Conservation (phyloP, 768 basidiomycete genomes). For the Termitomyces sp. region DNA sequence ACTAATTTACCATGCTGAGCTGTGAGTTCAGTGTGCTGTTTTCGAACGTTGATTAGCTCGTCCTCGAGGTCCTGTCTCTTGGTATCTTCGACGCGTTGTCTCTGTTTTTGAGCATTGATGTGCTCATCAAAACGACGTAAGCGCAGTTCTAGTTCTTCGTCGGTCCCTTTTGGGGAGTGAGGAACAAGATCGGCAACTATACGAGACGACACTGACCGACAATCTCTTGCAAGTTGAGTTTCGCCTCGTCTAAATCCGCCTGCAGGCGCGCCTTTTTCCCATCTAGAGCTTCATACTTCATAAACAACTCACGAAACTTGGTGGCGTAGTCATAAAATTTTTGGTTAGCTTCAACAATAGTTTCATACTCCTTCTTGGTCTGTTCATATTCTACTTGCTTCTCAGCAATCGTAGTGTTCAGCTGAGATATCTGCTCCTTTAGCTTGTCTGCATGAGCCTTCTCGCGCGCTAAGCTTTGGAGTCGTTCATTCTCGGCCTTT, state of each 20-base stretch:
- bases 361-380: constrained; percentile 59
- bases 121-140: constrained; percentile 56
- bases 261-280: constrained; percentile 57
- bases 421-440: constrained; percentile 53
- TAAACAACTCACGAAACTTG: constrained; percentile 81
- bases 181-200: neutral
- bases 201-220: constrained; percentile 38
- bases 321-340: constrained; percentile 79
- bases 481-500: constrained; percentile 87
- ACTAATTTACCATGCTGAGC: constrained; percentile 61
- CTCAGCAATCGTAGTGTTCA: constrained; percentile 52
- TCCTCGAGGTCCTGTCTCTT: constrained; percentile 60
- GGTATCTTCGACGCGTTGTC: constrained; percentile 39
- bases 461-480: constrained; percentile 72
- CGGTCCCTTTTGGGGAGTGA: constrained; percentile 43
- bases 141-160: constrained; percentile 61
- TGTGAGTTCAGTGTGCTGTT: constrained; percentile 49
- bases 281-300: constrained; percentile 59
- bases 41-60: constrained; percentile 41
- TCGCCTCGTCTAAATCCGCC: constrained; percentile 55
- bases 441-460: constrained; percentile 87
- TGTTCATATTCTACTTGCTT: constrained; percentile 76
- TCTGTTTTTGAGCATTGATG: constrained; percentile 44
- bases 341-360: constrained; percentile 59
- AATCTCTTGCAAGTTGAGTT: constrained; percentile 61